Conservation (phyloP, 208 protist species). For the Strigomonas culicis region DNA sequence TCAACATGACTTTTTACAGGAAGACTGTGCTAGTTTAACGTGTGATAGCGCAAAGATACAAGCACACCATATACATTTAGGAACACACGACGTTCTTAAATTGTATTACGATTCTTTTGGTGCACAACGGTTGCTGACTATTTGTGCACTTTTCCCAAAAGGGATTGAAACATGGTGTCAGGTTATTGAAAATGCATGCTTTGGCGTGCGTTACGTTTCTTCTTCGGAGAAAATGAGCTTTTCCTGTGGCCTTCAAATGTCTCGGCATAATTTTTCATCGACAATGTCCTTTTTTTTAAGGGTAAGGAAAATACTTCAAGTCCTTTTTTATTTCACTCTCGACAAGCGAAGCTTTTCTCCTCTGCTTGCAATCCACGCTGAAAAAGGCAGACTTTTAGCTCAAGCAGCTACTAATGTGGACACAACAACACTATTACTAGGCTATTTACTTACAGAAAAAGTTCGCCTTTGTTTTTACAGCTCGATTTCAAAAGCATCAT, state of each 20-base stretch:
- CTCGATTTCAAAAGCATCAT: neutral
- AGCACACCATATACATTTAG: no score
- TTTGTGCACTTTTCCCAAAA: slow-evolving; percentile 5
- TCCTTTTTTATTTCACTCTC: neutral
- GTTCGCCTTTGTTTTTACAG: neutral
- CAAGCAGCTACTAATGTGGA: neutral
- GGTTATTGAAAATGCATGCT: neutral
- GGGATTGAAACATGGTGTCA: slow-evolving; percentile 6
- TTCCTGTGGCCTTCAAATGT: neutral
- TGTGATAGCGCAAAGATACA: no score
- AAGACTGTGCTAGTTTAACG: no score
- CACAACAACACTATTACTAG: neutral
- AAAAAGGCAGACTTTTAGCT: neutral
- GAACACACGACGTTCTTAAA: neutral
- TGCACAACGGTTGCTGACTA: neutral
- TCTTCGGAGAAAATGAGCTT: neutral
- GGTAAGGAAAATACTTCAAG: neutral
- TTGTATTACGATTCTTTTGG: neutral
- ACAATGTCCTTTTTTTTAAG: neutral
- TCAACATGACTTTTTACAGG: no score
- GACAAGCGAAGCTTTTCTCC: neutral
- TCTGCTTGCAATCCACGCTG: neutral
- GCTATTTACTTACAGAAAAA: neutral
- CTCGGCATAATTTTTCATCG: neutral
- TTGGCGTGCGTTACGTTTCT: neutral